These are phyloP conservation scores for Candida berthetii DNA, from an alignment of 805 yeast species.

Conservation along the genomic window DNA sequence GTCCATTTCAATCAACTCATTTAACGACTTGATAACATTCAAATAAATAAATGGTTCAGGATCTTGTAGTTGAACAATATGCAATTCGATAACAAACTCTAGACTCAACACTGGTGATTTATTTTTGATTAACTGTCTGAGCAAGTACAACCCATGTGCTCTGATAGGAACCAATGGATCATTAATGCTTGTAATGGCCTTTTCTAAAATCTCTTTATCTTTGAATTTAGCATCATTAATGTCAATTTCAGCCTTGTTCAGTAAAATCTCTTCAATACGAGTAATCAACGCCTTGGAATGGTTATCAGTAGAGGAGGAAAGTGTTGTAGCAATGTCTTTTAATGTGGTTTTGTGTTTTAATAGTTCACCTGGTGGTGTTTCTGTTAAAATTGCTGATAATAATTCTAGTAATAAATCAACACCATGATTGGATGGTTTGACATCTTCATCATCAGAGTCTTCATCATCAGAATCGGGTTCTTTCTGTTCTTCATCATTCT, in stretches of 20 bases:
- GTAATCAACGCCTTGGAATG: conserved; percentile 9
- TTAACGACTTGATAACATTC: conserved; percentile 77
- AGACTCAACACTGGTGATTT: conserved; percentile 45
- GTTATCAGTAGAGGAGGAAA: conserved; percentile 8
- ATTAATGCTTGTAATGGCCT: conserved; percentile 61
- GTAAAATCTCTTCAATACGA: conserved; percentile 12
- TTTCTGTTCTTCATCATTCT: conserved; percentile 11
- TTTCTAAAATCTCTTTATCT: conserved; percentile 37
- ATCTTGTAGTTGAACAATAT: conserved; percentile 60
- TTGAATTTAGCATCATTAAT: conserved; percentile 5
- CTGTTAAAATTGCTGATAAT: conserved; percentile 30
- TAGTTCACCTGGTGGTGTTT: conserved; percentile 16
- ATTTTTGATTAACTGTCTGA: conserved; percentile 47
- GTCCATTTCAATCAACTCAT: conserved; percentile 44
- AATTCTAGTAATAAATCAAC: conserved; percentile 29
- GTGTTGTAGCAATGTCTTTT: conserved; percentile 19
- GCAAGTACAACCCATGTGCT: conserved; percentile 73
- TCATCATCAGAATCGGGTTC: conserved; percentile 35
- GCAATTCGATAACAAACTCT: conserved; percentile 53
- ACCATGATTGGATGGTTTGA: conserved; percentile 16
- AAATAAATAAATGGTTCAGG: conserved; percentile 84
- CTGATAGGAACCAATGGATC: conserved; percentile 81
- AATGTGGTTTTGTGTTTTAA: conserved; percentile 18
- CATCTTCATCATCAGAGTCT: conserved; percentile 19
- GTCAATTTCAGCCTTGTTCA: conserved; percentile 3